These are phyloP conservation scores for Echites panduratus DNA, from an alignment of 257 asterid genomes.

Conservation along the genomic window DNA sequence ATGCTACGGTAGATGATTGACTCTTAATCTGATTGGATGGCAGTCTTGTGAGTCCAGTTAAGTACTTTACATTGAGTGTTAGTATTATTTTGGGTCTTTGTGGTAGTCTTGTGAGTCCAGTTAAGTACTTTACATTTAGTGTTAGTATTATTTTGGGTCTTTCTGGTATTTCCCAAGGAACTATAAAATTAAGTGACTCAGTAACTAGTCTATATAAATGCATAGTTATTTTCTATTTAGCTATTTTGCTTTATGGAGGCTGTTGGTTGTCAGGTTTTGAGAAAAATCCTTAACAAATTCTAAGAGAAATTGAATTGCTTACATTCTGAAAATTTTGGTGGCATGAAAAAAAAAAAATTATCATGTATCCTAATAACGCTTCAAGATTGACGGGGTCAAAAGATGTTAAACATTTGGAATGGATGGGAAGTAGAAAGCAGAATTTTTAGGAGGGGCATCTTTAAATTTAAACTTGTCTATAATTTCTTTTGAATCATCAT, in stretches of 20 bases:
- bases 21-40: background rate
- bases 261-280: background rate
- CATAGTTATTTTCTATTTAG: background rate
- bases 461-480: background rate
- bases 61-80: background rate
- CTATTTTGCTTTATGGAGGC: background rate
- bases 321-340: background rate
- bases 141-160: background rate
- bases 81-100: background rate
- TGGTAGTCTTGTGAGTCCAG: background rate
- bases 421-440: background rate
- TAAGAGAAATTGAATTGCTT: background rate
- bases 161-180: background rate
- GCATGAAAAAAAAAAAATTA: too few relatives aligned
- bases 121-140: background rate
- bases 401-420: background rate
- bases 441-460: slow-evolving; percentile 5
- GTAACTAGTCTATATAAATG: background rate
- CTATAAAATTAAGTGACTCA: background rate
- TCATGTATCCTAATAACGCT: background rate
- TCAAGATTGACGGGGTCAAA: background rate
- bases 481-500: background rate
- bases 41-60: background rate
- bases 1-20: background rate
- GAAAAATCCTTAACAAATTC: background rate